Percentiles rank a stretch among this genome's conserved stretches.
Conservation (phyloP, 805 yeast genomes). For the Saccharomycopsis babjevae region DNA sequence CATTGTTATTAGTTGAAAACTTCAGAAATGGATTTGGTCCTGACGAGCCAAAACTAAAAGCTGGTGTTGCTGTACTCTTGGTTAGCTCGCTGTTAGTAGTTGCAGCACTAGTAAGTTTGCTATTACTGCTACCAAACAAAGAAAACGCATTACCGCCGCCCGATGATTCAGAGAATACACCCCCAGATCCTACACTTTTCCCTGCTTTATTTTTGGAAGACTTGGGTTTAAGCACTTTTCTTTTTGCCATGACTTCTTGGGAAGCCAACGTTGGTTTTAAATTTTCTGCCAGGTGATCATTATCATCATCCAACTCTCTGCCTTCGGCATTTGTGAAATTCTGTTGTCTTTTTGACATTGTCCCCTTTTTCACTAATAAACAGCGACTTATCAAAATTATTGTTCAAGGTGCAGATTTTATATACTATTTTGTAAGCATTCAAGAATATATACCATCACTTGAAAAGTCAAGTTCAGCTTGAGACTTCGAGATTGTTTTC, state of each 20-base stretch:
- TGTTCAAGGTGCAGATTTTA: too few species aligned
- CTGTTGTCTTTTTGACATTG: neutral
- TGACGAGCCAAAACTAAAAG: neutral
- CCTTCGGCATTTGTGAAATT: neutral
- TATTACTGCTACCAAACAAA: neutral
- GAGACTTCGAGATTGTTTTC: neutral
- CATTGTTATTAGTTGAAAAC: neutral
- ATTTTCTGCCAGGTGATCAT: neutral
- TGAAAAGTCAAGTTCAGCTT: too few species aligned
- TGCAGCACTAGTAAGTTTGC: neutral
- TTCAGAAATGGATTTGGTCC: neutral
- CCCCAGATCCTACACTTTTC: neutral
- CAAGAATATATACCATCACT: too few species aligned
- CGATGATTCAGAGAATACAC: neutral
- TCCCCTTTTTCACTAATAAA: neutral
- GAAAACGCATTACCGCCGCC: neutral
- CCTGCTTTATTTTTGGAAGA: conserved; percentile 2
- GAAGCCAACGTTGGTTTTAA: conserved; percentile 7
- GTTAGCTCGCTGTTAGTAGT: neutral
- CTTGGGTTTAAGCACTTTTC: conserved; percentile 14
- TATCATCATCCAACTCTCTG: conserved; percentile 10
- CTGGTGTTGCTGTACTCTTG: neutral
- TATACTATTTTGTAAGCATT: too few species aligned
- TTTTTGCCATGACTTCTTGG: conserved; percentile 8
- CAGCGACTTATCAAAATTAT: neutral